Percentiles rank a stretch among this genome's conserved stretches.
These are phyloP conservation scores for Chalaropsis thielavioides DNA, from an alignment of 2,329 filamentous ascomycete species.

Conservation along the genomic window DNA sequence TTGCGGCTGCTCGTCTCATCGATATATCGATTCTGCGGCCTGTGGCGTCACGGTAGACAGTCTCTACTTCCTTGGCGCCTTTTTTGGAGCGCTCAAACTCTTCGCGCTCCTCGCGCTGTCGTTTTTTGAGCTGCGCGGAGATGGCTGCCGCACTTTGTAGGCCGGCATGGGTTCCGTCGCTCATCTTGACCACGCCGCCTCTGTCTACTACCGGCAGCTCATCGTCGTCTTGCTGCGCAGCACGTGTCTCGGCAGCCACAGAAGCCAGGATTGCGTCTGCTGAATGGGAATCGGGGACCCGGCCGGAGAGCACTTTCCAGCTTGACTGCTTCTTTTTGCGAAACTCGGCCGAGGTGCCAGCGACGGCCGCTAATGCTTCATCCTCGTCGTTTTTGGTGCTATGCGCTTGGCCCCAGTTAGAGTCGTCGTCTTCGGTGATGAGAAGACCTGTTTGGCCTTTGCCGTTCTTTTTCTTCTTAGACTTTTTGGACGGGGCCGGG, in stretches of 20 bases:
- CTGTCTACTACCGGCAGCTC: conserved; percentile 34
- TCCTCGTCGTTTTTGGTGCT: conserved; percentile 39
- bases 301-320: conserved; percentile 57
- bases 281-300: conserved; percentile 29
- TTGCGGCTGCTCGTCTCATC: conserved; percentile 76
- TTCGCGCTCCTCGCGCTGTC: conserved; percentile 48
- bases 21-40: conserved; percentile 87
- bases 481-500: conserved; percentile 44
- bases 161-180: conserved; percentile 73
- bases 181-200: conserved; percentile 52
- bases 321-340: conserved; percentile 61
- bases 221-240: conserved; percentile 34
- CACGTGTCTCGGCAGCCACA: conserved; percentile 51
- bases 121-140: conserved; percentile 49
- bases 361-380: conserved; percentile 31
- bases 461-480: conserved; percentile 43
- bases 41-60: conserved; percentile 88
- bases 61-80: conserved; percentile 41
- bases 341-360: conserved; percentile 46
- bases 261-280: conserved; percentile 63
- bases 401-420: conserved; percentile 32
- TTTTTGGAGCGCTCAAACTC: conserved; percentile 31
- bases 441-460: conserved; percentile 37
- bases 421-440: conserved; percentile 50
- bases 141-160: conserved; percentile 74